phyloP scores from a whole-genome alignment of 2,329 filamentous ascomycete genomes.

The Aspergillus intermedius region DNA sequence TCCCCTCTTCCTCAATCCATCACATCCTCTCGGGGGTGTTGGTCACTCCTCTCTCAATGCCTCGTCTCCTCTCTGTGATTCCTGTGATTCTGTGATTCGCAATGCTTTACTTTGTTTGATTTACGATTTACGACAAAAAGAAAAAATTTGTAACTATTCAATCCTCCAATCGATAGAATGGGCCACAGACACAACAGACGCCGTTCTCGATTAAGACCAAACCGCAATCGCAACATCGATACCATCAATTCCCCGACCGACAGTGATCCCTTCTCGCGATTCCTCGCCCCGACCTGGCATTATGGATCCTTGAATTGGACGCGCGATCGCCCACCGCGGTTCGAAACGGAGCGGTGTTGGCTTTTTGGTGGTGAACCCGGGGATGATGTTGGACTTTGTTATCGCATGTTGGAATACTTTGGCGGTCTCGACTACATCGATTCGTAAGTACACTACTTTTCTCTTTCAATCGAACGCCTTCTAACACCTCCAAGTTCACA shows the following conservation, averaged over 20 bases:
- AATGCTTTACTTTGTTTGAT: not conserved
- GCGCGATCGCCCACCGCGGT: conserved; percentile 25
- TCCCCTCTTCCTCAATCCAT: conserved; percentile 22
- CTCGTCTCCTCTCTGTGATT: not conserved
- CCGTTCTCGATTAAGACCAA: conserved; percentile 37
- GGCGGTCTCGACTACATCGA: conserved; percentile 45
- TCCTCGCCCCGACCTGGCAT: conserved; percentile 37
- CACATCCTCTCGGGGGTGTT: conserved; percentile 33
- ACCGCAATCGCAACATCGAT: conserved; percentile 20
- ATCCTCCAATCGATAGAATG: conserved; percentile 26
- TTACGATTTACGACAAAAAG: not conserved
- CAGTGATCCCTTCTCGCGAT: conserved; percentile 20
- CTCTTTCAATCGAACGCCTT: not conserved
- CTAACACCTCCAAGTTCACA: not conserved
- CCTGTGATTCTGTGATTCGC: not conserved
- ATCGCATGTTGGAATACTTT: conserved; percentile 46
- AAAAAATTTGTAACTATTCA: not conserved
- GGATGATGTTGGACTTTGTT: conserved; percentile 40
- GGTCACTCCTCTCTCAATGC: conserved; percentile 27
- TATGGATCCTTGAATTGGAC: conserved; percentile 35
- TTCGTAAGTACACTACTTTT: conserved; percentile 23
- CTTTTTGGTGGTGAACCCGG: conserved; percentile 41
- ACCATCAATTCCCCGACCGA: conserved; percentile 15
- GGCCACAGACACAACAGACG: conserved; percentile 44
- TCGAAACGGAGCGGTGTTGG: conserved; percentile 37